Evolutionary conservation across 2,329 filamentous ascomycete genomes (phyloP).

Genomic region (Calonectria pseudoreteaudii): DNA sequence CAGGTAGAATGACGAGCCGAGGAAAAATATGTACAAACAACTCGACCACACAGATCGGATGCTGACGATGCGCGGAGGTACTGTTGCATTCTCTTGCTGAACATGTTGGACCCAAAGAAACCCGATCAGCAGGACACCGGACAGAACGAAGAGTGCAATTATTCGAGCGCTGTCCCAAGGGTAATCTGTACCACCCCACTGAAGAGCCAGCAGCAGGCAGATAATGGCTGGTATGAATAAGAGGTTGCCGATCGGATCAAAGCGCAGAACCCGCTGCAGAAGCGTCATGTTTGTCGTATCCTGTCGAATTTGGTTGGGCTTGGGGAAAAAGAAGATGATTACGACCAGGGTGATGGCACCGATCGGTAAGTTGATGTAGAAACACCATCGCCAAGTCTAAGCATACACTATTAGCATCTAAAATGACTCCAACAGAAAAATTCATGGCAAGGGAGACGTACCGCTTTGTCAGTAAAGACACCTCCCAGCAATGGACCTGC

Average conservation of each 20-base stretch:
- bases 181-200: background rate
- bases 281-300: background rate
- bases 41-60: background rate
- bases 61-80: background rate
- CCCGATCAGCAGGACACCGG: background rate
- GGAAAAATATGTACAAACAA: background rate
- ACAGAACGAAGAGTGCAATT: background rate
- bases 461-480: background rate
- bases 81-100: background rate
- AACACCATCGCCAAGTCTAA: background rate
- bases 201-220: background rate
- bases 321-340: background rate
- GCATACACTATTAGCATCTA: background rate
- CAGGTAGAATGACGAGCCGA: background rate
- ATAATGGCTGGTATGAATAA: background rate
- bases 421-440: background rate
- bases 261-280: background rate
- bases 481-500: background rate
- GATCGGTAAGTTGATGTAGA: background rate
- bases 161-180: background rate
- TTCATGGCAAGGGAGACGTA: background rate
- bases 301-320: background rate
- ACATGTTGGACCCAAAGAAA: background rate
- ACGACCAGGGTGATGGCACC: background rate
- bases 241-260: background rate